Conservation (phyloP, 2,329 filamentous ascomycete genomes). For the Calonectria pseudoturangicola region DNA sequence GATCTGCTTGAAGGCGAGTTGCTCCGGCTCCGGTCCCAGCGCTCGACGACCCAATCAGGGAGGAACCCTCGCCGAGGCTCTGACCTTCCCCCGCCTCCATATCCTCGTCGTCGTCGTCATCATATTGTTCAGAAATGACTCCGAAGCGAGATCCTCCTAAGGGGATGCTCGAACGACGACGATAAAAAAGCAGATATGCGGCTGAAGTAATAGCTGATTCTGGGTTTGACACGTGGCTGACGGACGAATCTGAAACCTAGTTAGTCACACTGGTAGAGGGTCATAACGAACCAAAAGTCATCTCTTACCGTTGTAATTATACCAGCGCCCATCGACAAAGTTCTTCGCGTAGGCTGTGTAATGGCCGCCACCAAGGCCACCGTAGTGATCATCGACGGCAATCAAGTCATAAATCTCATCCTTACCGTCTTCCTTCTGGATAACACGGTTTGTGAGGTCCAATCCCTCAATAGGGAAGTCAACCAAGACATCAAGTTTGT, state of each 20-base stretch:
- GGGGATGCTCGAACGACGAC: conserved; percentile 84
- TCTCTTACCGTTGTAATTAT: conserved; percentile 92
- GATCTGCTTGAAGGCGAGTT: conserved; percentile 80
- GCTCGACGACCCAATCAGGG: conserved; percentile 93
- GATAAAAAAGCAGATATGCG: conserved; percentile 97
- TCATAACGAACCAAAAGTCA: neutral
- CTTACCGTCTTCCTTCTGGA: conserved; percentile 87
- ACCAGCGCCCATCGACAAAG: conserved; percentile 92
- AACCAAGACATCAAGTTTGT: conserved; percentile 93
- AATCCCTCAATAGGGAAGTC: conserved; percentile 94
- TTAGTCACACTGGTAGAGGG: conserved; percentile 61
- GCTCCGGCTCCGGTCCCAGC: conserved; percentile 86
- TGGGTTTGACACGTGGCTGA: conserved; percentile 76
- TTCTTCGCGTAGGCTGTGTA: conserved; percentile 97
- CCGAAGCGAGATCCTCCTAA: conserved; percentile 87
- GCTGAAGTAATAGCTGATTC: conserved; percentile 81
- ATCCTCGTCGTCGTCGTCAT: conserved; percentile 67
- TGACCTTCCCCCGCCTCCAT: conserved; percentile 83
- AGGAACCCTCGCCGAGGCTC: conserved; percentile 89
- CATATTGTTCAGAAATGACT: conserved; percentile 79
- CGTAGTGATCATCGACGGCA: conserved; percentile 96
- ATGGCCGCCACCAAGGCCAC: conserved; percentile 93
- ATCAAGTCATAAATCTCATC: conserved; percentile 93
- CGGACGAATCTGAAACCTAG: conserved; percentile 79
- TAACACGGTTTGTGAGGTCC: conserved; percentile 86